Evolutionary conservation across 2,329 filamentous ascomycete species (phyloP).

Genomic region (Pyrenochaeta sp.): DNA sequence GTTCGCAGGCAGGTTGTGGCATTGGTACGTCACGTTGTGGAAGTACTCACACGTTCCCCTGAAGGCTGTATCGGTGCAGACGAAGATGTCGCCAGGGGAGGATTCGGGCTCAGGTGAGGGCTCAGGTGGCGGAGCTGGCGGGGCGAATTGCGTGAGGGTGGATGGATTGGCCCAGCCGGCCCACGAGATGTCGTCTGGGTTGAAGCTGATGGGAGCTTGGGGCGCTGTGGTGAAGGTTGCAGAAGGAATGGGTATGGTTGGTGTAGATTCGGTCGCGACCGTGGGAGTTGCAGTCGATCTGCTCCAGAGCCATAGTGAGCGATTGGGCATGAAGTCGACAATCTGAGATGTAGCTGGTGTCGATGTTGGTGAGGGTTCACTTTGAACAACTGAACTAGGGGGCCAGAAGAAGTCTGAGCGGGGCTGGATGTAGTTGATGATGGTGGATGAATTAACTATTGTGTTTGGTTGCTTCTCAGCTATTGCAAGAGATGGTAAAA

Average conservation of each 20-base stretch:
- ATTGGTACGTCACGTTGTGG: not conserved
- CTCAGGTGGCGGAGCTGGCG: not conserved
- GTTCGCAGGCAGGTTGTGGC: not conserved
- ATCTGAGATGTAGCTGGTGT: not conserved
- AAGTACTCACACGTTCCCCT: slow-evolving; percentile 1
- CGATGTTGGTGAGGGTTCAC: not conserved
- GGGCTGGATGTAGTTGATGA: no score
- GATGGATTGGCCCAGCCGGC: not conserved
- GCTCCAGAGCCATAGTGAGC: no score
- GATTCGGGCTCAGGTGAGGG: not conserved
- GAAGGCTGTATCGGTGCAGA: slow-evolving; percentile 4
- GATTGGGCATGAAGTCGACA: no score
- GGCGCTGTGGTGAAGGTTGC: no score
- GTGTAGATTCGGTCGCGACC: no score
- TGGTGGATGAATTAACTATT: no score
- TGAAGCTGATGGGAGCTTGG: not conserved
- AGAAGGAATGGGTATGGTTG: no score
- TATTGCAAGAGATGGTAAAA: no score
- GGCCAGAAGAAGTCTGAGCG: no score
- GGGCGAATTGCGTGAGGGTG: no score
- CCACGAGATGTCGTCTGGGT: not conserved
- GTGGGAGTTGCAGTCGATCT: no score
- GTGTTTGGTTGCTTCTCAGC: no score
- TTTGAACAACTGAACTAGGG: not conserved
- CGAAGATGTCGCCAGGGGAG: slow-evolving; percentile 1